Evolutionary conservation across 441 rosid genomes (phyloP).

Genomic region (Euphorbia celastroides): DNA sequence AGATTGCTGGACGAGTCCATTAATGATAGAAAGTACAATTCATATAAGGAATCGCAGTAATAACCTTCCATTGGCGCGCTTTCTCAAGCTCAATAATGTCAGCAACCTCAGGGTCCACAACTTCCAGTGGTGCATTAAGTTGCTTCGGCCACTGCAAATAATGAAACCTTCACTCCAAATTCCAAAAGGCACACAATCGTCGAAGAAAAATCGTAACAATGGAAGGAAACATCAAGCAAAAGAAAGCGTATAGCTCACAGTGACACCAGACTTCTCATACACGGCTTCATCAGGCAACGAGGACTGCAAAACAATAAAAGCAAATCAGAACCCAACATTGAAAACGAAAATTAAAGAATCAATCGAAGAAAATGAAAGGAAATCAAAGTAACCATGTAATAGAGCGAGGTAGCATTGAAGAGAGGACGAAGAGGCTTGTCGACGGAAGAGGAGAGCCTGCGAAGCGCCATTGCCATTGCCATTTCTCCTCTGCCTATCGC

Average conservation of each 20-base stretch:
- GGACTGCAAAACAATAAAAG: constrained; percentile 37
- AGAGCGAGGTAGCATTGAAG: constrained; percentile 51
- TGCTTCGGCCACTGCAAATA: constrained; percentile 85
- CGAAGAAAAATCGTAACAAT: neutral
- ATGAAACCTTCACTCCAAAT: neutral
- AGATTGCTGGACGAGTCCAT: neutral
- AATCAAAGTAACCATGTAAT: constrained; percentile 47
- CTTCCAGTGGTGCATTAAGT: constrained; percentile 79
- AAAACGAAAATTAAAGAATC: neutral
- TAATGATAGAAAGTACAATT: neutral
- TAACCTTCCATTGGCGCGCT: constrained; percentile 99
- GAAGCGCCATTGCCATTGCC: constrained; percentile 95
- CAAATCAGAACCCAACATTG: neutral
- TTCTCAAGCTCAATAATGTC: constrained; percentile 95
- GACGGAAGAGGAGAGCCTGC: constrained; percentile 79
- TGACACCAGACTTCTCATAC: constrained; percentile 59
- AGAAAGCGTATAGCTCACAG: constrained; percentile 37
- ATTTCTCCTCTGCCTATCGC: constrained; percentile 29
- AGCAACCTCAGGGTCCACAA: constrained; percentile 88
- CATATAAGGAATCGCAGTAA: neutral
- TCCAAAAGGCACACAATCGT: neutral
- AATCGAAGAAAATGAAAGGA: neutral
- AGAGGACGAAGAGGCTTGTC: constrained; percentile 84
- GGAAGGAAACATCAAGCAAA: neutral
- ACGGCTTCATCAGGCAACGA: constrained; percentile 95